These are phyloP conservation scores for Aspergillus panamensis DNA, from an alignment of 495 filamentous ascomycete species.

Conservation along the genomic window DNA sequence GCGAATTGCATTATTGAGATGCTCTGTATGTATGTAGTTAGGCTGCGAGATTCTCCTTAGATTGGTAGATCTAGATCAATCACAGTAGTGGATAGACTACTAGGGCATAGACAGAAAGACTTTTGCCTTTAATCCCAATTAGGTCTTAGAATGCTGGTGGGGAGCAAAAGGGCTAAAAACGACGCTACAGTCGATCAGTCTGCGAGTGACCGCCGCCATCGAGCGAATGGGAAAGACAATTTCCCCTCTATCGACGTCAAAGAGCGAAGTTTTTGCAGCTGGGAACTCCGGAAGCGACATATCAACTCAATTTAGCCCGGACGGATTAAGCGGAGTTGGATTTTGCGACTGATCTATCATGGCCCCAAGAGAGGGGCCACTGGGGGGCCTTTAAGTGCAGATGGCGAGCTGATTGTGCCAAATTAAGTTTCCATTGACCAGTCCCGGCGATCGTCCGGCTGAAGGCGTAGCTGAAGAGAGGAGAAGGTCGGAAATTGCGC, in stretches of 20 bases:
- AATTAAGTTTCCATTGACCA: constrained; percentile 6
- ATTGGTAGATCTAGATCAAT: background rate
- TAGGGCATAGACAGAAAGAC: background rate
- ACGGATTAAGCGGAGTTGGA: background rate
- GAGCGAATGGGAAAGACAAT: background rate
- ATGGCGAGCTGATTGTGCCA: constrained; percentile 13
- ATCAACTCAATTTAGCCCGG: background rate
- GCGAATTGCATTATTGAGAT: constrained; percentile 2
- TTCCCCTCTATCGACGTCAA: background rate
- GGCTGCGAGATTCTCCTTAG: constrained; percentile 1
- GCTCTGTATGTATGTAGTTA: constrained; percentile 8
- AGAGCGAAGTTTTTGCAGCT: background rate
- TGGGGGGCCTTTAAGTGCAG: background rate
- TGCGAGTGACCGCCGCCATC: background rate
- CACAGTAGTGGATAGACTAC: background rate
- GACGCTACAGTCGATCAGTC: constrained; percentile 6
- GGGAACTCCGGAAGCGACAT: background rate
- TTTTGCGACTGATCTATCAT: background rate
- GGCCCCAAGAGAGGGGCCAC: background rate
- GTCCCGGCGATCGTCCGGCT: constrained; percentile 2
- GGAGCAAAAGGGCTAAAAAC: background rate
- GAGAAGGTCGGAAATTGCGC: background rate
- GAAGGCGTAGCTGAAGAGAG: constrained; percentile 17
- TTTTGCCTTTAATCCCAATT: background rate
- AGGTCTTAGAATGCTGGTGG: background rate